A percentile compares a stretch with the other conserved stretches of the same genome.
These are phyloP conservation scores for Glonium stellatum DNA, from an alignment of 495 filamentous ascomycete genomes.

Conservation along the genomic window DNA sequence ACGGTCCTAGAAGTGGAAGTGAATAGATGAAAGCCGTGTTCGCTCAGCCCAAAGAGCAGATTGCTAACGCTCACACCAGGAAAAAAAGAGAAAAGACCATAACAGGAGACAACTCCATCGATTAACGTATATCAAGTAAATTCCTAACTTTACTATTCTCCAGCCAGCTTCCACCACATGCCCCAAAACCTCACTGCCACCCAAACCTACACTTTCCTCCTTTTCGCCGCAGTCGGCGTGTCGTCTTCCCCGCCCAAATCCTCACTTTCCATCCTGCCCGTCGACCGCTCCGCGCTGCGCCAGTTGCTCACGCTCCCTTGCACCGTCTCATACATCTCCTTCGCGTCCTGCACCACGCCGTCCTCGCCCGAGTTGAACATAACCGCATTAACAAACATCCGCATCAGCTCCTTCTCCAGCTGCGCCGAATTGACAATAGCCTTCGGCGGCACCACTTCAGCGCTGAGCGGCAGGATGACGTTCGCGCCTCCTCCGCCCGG, in stretches of 20 bases:
- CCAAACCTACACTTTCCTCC: constrained; percentile 29
- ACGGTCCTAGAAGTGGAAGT: too few species aligned
- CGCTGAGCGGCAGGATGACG: constrained; percentile 60
- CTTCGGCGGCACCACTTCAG: constrained; percentile 75
- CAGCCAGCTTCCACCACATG: too few species aligned
- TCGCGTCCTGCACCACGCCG: constrained; percentile 71
- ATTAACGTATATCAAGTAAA: too few species aligned
- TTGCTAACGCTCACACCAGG: too few species aligned
- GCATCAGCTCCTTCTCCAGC: constrained; percentile 89
- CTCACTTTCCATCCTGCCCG: constrained; percentile 26
- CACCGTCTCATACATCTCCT: constrained; percentile 76
- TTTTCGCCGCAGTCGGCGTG: constrained; percentile 22
- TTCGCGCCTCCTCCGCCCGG: constrained; percentile 43
- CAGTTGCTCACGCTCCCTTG: constrained; percentile 55
- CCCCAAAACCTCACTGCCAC: too few species aligned
- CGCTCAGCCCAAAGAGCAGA: too few species aligned
- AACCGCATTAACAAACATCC: constrained; percentile 94
- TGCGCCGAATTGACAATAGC: constrained; percentile 92
- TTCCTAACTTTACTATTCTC: too few species aligned
- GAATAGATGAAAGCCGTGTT: too few species aligned
- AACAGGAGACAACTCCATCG: too few species aligned
- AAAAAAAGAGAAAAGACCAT: too few species aligned
- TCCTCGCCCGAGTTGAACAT: constrained; percentile 94
- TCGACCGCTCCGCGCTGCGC: constrained; percentile 49
- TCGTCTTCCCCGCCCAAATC: constrained; percentile 32